Conservation (phyloP, 2,329 filamentous ascomycete species). For the Xylaria sp. region DNA sequence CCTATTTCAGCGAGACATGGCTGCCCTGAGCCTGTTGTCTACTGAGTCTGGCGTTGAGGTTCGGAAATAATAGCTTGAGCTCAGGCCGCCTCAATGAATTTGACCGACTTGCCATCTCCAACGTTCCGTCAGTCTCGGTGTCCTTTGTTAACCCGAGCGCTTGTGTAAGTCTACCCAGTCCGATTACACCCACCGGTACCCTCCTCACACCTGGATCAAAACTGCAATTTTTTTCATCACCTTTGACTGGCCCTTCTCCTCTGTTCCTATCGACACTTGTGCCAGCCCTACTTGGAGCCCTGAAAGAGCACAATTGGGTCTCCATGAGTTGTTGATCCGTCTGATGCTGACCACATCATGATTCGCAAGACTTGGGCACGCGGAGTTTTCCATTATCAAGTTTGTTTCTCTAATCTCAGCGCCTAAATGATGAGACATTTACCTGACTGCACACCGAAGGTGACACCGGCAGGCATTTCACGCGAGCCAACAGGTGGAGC, state of each 20-base stretch:
- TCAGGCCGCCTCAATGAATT: background rate
- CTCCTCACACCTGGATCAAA: constrained; percentile 19
- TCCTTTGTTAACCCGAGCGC: constrained; percentile 11
- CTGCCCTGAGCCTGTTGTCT: background rate
- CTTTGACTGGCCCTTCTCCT: constrained; percentile 1
- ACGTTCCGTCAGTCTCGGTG: constrained; percentile 19
- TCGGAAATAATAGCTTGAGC: background rate
- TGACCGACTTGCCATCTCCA: constrained; percentile 18
- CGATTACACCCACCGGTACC: constrained; percentile 24
- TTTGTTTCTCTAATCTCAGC: constrained; percentile 3
- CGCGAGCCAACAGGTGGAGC: constrained; percentile 22
- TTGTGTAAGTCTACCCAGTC: constrained; percentile 15
- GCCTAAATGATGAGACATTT: constrained; percentile 1
- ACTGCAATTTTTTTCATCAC: constrained; percentile 17
- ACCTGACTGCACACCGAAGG: constrained; percentile 31
- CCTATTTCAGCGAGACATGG: background rate
- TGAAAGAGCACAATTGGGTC: constrained; percentile 20
- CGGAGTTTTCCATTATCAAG: constrained; percentile 3
- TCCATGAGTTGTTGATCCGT: constrained; percentile 3
- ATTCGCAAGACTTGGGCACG: constrained; percentile 3
- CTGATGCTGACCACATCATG: constrained; percentile 19
- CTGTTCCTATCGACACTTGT: constrained; percentile 26
- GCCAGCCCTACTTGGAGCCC: constrained; percentile 31
- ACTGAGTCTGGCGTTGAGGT: background rate
- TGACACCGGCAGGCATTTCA: constrained; percentile 27